These are phyloP conservation scores for Fusarium sp. DNA, from an alignment of 2,329 filamentous ascomycete genomes.

Conservation along the genomic window DNA sequence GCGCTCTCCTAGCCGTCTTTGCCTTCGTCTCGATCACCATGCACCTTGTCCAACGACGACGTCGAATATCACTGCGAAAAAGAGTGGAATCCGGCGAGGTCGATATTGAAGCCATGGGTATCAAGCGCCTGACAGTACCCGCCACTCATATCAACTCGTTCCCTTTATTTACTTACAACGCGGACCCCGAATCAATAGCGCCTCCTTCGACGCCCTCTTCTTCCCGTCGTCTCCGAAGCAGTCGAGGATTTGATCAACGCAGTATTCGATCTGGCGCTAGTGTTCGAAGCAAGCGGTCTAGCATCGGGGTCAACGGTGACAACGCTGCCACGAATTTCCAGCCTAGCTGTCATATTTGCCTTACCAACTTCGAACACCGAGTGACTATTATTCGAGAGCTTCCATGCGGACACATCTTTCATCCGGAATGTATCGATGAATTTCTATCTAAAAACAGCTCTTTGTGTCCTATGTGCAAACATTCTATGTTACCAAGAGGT, in stretches of 20 bases:
- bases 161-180: conserved; percentile 83
- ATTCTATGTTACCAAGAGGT: conserved; percentile 80
- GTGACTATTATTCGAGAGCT: conserved; percentile 85
- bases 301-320: conserved; percentile 53
- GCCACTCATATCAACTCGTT: conserved; percentile 78
- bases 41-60: conserved; percentile 82
- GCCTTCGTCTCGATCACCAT: conserved; percentile 77
- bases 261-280: conserved; percentile 51
- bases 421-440: conserved; percentile 90
- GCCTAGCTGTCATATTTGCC: conserved; percentile 89
- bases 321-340: conserved; percentile 75
- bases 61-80: conserved; percentile 76
- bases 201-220: conserved; percentile 57
- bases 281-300: conserved; percentile 58
- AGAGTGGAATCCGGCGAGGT: conserved; percentile 85
- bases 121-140: conserved; percentile 86
- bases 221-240: conserved; percentile 51
- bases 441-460: conserved; percentile 86
- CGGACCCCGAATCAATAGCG: conserved; percentile 62
- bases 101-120: conserved; percentile 87
- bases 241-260: conserved; percentile 52
- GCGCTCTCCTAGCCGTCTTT: conserved; percentile 78
- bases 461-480: conserved; percentile 92
- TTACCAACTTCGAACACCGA: conserved; percentile 82
- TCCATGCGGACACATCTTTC: conserved; percentile 93